Evolutionary conservation across 257 asterid species (phyloP), one percentile per base, ranked within the genome.

Genomic region (Penstemon newberryi): DNA sequence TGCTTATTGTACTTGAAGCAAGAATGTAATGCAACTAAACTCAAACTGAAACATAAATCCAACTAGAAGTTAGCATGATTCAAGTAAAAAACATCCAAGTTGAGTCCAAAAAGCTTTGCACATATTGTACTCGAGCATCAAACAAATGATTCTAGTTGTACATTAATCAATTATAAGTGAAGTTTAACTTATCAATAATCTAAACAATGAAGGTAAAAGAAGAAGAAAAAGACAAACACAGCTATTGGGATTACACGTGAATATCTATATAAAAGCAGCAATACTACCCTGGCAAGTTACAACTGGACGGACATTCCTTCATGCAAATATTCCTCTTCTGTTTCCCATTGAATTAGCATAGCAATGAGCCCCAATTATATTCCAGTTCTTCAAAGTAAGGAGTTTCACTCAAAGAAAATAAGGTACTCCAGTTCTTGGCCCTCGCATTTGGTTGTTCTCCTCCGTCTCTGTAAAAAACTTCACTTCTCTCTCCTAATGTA

Each of bases 361-460:
- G 12, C 11, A 58, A 15, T 55, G 62, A 37, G 59, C 60, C 53
- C 6, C 40, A 60, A 61, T 12, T 45, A 64, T 53, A 33, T 60
- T 39, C 13, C 63, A 12, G 38, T 51, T 60, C 40, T 70, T 53
- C 7, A 61, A 41, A 33, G 8, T 18, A 56, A 64, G 37, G 13
- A 45, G 6, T 4, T 50, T 58, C 73, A 51, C 64, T 81, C 77
- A 92, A 47, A 92, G 87, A 76, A 93, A 93, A 83, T 93, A 93
- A 0, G 97, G 97, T 10, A 93, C 99, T 75, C 97, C 99, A 7
- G 88, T 84, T 80, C 99, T 90, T 18, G 99, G 99, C 50, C 99
- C 99, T 73, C 97, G 83, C 99, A 93, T 93, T 71, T 93, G 97
- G 82, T 90, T 93, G 88, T 90, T 93, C 77, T 90, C 97, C 76